These are phyloP conservation scores for Paraphoma sp. DNA, from an alignment of 2,329 filamentous ascomycete genomes.

Conservation along the genomic window DNA sequence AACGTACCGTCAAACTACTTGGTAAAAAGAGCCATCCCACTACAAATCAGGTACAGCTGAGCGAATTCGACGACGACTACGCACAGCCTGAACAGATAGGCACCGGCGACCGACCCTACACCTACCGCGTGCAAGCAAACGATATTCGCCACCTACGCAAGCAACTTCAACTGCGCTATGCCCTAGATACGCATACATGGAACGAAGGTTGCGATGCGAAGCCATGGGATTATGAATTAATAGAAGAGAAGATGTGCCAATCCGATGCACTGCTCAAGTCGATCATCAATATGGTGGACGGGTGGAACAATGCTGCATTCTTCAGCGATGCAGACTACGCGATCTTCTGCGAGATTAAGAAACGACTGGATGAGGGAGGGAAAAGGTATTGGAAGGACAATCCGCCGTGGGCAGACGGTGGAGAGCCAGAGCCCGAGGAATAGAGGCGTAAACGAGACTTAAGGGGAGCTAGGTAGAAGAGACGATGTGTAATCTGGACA, in stretches of 20 bases:
- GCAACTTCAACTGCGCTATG: background rate
- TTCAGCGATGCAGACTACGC: background rate
- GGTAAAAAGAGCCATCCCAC: background rate
- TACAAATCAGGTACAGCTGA: background rate
- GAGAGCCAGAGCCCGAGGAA: too few species aligned
- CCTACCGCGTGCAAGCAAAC: background rate
- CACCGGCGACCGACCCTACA: background rate
- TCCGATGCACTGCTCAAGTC: background rate
- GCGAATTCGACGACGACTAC: background rate
- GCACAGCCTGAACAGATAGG: background rate
- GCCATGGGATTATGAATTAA: background rate
- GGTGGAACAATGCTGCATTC: background rate
- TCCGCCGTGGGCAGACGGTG: background rate
- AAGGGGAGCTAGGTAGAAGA: too few species aligned
- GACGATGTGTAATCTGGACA: too few species aligned
- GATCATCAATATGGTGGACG: background rate
- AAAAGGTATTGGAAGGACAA: background rate
- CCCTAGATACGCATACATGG: background rate
- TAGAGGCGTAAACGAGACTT: too few species aligned
- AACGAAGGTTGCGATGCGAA: background rate
- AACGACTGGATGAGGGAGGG: background rate
- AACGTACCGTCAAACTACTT: too few species aligned
- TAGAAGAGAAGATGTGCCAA: background rate
- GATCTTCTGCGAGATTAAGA: background rate
- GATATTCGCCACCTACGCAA: background rate